Base-by-base conservation (phyloP, 768 basidiomycete species). In the Pulveroboletus sp. region DNA sequence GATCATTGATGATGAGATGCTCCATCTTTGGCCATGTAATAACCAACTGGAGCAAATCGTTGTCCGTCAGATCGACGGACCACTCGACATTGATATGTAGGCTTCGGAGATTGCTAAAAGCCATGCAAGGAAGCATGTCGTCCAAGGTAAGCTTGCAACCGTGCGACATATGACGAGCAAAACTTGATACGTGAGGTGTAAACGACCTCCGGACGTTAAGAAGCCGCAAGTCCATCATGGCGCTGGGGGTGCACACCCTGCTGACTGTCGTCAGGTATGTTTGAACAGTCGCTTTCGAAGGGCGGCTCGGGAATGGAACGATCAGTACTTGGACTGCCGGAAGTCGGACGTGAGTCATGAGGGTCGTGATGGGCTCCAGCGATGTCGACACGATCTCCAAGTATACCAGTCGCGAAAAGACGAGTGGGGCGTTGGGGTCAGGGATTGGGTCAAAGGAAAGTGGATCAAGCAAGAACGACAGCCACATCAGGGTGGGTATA, bases 1-100 rank as follows among this genome's bases (percentile, higher is more conserved):
- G 32, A 20, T 49, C 43, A 27, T 59, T 50, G 40, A 58, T 35
- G 27, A 42, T 4, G 24, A 59, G 23, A 1, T 27, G 29, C 7
- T 42, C 31, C 5, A 59, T n/a, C 4, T 35, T 16, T 9, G 56
- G 53, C 50, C 47, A 58, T 10, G 53, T 40, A 10, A 39, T 10
- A 9, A 38, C 43, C 42, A 55, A 24, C 21, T n/a, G 6, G 23
- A 58, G 40, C 27, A 55, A 2, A 38, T 49, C 50, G 0, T 6
- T 17, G 20, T 47, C 53, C 0, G n/a, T 31, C 7, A 59, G 35
- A 9, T 39, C 43, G 8, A 59, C 12, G 4, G 39, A 5, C 35
- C 50, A 52, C 23, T 21, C 37, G 4, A 49, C n/a, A 14, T 52
- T 49, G 44, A 58, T 14, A 5, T 49, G 23, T 2, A 56, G 2